A percentile compares a stretch with the other conserved stretches of the same genome.
Evolutionary conservation across 352 stramenopile species (phyloP).

Genomic region (Pythium aphanidermatum): DNA sequence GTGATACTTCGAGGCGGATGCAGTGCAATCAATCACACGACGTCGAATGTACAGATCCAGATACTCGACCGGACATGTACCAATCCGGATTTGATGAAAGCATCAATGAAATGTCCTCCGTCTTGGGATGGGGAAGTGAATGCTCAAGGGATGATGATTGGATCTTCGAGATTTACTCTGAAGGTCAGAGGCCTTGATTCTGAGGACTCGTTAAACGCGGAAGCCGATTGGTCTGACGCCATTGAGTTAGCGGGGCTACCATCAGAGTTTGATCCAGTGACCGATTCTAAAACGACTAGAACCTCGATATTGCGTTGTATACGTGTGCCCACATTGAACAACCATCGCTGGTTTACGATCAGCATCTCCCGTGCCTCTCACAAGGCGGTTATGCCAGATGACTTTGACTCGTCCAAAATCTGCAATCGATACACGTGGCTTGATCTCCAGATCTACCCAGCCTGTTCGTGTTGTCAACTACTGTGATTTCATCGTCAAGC

Average conservation of each 20-base stretch:
- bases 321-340: too few relatives aligned
- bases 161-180: too few relatives aligned
- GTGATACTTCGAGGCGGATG: conserved; percentile 39
- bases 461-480: conserved; percentile 7
- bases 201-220: too few relatives aligned
- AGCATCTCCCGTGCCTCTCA: conserved; percentile 1
- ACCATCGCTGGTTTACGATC: too few relatives aligned
- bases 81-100: too few relatives aligned
- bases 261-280: conserved; percentile 49
- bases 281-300: neutral
- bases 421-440: conserved; percentile 10
- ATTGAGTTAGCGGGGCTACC: conserved; percentile 21
- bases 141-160: too few relatives aligned
- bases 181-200: too few relatives aligned
- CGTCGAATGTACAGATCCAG: too few relatives aligned
- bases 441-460: conserved; percentile 11
- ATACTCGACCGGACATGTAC: too few relatives aligned
- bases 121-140: too few relatives aligned
- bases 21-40: conserved; percentile 10
- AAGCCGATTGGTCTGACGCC: conserved; percentile 2
- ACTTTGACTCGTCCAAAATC: conserved; percentile 11
- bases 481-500: neutral
- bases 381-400: conserved; percentile 11
- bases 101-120: too few relatives aligned
- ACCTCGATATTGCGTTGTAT: neutral